Percentiles rank a stretch among this genome's conserved stretches.
Conservation (phyloP, 2,329 filamentous ascomycete genomes). For the Colletotrichum neosansevieriae region DNA sequence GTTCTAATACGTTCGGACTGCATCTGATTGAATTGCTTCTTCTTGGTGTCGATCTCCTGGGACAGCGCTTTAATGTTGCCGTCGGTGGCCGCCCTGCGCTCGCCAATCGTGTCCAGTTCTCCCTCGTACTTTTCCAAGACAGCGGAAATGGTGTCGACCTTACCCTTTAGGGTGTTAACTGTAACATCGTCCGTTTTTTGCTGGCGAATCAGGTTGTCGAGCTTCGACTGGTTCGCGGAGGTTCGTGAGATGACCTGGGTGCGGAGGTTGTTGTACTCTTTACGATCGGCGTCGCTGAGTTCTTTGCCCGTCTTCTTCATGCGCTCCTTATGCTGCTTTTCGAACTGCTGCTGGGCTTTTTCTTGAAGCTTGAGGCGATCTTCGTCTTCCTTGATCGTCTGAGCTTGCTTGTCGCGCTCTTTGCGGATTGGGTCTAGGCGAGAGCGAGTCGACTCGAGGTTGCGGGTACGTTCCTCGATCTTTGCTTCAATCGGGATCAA, state of each 20-base stretch:
- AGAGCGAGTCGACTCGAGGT: slow-evolving; percentile 75
- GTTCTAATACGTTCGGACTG: slow-evolving; percentile 86
- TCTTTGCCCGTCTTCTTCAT: slow-evolving; percentile 89
- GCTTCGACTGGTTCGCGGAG: slow-evolving; percentile 82
- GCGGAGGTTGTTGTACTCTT: slow-evolving; percentile 88
- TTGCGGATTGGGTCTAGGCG: slow-evolving; percentile 79
- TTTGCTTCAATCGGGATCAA: slow-evolving; percentile 94
- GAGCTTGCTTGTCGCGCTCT: slow-evolving; percentile 79
- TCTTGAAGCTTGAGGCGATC: slow-evolving; percentile 87
- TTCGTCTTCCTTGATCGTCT: slow-evolving; percentile 77
- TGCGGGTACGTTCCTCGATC: slow-evolving; percentile 80
- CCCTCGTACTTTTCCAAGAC: slow-evolving; percentile 79
- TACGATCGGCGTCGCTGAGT: slow-evolving; percentile 85
- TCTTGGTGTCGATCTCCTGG: slow-evolving; percentile 85
- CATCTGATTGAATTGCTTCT: slow-evolving; percentile 88
- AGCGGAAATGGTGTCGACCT: slow-evolving; percentile 82
- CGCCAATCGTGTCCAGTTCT: slow-evolving; percentile 76
- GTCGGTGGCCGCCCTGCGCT: slow-evolving; percentile 75
- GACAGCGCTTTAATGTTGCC: slow-evolving; percentile 74
- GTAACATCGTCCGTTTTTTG: slow-evolving; percentile 93
- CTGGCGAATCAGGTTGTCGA: slow-evolving; percentile 89
- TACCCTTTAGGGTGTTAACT: slow-evolving; percentile 88
- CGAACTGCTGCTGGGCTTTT: slow-evolving; percentile 89
- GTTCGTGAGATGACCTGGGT: slow-evolving; percentile 87
- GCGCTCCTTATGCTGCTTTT: slow-evolving; percentile 86